A percentile compares a stretch with the other conserved stretches of the same genome.
Evolutionary conservation across 371 early-diverging fungal genomes (phyloP).

Genomic region (Mortierella sp.): DNA sequence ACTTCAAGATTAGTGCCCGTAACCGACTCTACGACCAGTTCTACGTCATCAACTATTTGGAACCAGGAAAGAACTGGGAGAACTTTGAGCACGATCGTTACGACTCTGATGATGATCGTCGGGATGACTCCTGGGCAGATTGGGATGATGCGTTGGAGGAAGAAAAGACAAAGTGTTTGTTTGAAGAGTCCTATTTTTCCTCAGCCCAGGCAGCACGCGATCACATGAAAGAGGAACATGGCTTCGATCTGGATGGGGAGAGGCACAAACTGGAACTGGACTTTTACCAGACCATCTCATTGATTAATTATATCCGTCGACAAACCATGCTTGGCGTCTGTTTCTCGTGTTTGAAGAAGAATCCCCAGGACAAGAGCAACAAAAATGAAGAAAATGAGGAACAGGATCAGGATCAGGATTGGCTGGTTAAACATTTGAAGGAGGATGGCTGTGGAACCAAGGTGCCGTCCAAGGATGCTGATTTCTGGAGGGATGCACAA

Average conservation of each 20-base stretch:
- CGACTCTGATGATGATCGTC: slow-evolving; percentile 78
- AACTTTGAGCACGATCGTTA: slow-evolving; percentile 81
- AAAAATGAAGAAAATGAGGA: slow-evolving; percentile 63
- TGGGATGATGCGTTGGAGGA: slow-evolving; percentile 81
- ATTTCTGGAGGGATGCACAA: slow-evolving; percentile 84
- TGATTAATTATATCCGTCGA: slow-evolving; percentile 92
- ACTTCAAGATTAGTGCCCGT: slow-evolving; percentile 92
- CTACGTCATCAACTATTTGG: slow-evolving; percentile 95
- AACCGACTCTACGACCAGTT: slow-evolving; percentile 94
- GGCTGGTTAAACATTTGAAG: slow-evolving; percentile 55
- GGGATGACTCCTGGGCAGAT: slow-evolving; percentile 81
- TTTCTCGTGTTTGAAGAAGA: slow-evolving; percentile 72
- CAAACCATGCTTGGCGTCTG: slow-evolving; percentile 75
- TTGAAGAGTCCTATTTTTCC: slow-evolving; percentile 73
- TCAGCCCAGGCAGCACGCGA: slow-evolving; percentile 73
- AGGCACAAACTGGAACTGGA: slow-evolving; percentile 69
- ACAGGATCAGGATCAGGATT: slow-evolving; percentile 64
- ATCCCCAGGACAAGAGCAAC: slow-evolving; percentile 62
- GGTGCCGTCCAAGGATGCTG: slow-evolving; percentile 61
- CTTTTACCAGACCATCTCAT: slow-evolving; percentile 84
- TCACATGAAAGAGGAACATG: slow-evolving; percentile 80
- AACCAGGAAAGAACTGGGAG: slow-evolving; percentile 95
- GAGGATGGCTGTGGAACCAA: slow-evolving; percentile 38
- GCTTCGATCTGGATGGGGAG: slow-evolving; percentile 78
- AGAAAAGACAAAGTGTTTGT: slow-evolving; percentile 79